These are phyloP conservation scores for Agroathelia rolfsii DNA, from an alignment of 1,284 basidiomycete genomes.

Conservation along the genomic window DNA sequence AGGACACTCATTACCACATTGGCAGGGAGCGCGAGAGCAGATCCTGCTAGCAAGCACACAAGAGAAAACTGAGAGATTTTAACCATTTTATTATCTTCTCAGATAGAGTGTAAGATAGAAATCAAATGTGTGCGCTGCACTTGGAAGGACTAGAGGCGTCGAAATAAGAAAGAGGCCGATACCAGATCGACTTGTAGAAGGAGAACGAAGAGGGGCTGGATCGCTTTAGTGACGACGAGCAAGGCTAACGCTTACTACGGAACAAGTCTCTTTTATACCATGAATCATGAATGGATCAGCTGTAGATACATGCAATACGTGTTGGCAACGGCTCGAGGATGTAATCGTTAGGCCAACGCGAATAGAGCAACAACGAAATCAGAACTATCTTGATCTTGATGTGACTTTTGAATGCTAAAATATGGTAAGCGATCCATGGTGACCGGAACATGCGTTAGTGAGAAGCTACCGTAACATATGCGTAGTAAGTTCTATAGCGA, in stretches of 20 bases:
- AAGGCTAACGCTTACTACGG: too few relatives aligned
- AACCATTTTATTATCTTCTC: too few relatives aligned
- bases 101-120: too few relatives aligned
- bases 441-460: too few relatives aligned
- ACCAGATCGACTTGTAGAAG: constrained; percentile 10
- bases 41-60: constrained; percentile 15
- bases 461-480: too few relatives aligned
- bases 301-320: background rate
- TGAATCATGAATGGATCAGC: background rate
- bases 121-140: constrained; percentile 12
- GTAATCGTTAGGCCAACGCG: background rate
- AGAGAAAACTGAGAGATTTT: constrained; percentile 14
- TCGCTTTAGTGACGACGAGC: too few relatives aligned
- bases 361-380: background rate
- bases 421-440: too few relatives aligned
- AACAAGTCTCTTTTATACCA: background rate
- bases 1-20: too few relatives aligned
- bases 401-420: too few relatives aligned
- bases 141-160: constrained; percentile 8
- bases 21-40: constrained; percentile 17
- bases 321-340: background rate
- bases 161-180: constrained; percentile 11
- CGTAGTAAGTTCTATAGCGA: too few relatives aligned
- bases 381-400: too few relatives aligned
- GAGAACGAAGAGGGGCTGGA: constrained; percentile 6